A percentile compares a stretch with the other conserved stretches of the same genome.
Evolutionary conservation across 169 alveolate genomes (phyloP).

Genomic region (Eimeria sp.): DNA sequence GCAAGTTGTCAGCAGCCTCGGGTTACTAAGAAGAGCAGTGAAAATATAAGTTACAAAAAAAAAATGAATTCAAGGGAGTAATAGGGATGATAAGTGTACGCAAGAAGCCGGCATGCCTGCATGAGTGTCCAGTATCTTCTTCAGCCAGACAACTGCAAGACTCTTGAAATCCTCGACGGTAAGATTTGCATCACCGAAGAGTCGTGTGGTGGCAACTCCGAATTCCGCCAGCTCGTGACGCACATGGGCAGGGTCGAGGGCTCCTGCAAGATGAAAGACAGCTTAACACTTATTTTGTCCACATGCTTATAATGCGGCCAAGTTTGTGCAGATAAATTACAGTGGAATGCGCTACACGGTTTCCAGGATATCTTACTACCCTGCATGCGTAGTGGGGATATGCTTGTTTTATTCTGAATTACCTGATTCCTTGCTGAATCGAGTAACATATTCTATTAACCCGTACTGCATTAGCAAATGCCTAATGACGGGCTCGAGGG

Average conservation of each 20-base stretch:
- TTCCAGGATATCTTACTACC: background rate
- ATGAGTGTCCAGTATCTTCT: slow-evolving; percentile 90
- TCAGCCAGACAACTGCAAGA: slow-evolving; percentile 90
- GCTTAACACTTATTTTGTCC: background rate
- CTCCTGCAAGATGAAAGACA: slow-evolving; percentile 84
- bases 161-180: slow-evolving; percentile 89
- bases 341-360: background rate
- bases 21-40: background rate
- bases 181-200: slow-evolving; percentile 85
- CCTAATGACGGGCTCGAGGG: slow-evolving; percentile 91
- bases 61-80: background rate
- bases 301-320: background rate
- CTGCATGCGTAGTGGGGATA: background rate
- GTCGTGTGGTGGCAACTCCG: slow-evolving; percentile 83
- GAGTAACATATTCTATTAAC: slow-evolving; percentile 89
- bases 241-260: slow-evolving; percentile 86
- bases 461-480: slow-evolving; percentile 91
- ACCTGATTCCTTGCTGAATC: slow-evolving; percentile 89
- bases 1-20: background rate
- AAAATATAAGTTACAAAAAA: no score
- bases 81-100: no score
- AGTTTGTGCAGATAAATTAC: background rate
- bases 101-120: slow-evolving; percentile 66
- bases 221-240: slow-evolving; percentile 87
- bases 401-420: background rate